phyloP scores from a whole-genome alignment of 73 alveolate genomes.

The Symbiodinium natans region DNA sequence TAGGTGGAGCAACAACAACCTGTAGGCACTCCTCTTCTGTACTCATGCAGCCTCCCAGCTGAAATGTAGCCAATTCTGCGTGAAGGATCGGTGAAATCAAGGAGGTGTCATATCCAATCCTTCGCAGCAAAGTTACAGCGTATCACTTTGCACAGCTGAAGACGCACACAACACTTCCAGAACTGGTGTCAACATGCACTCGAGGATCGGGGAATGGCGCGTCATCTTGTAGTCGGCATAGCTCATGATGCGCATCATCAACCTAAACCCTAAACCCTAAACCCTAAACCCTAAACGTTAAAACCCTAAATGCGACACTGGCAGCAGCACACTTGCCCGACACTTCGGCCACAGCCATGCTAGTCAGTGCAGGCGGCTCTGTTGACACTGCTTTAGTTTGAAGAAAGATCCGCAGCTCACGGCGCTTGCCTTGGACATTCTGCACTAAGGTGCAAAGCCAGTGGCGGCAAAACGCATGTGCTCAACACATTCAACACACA shows the following conservation, averaged over 20 bases:
- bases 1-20: too few species aligned
- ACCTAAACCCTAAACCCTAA: neutral
- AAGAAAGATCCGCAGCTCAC: slow-evolving; percentile 81
- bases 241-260: slow-evolving; percentile 86
- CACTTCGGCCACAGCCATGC: too few species aligned
- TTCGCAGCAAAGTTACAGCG: neutral
- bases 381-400: slow-evolving; percentile 81
- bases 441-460: too few species aligned
- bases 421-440: slow-evolving; percentile 12
- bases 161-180: too few species aligned
- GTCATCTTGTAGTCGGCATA: slow-evolving; percentile 91
- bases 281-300: neutral
- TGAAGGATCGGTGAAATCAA: slow-evolving; percentile 70
- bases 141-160: too few species aligned
- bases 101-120: slow-evolving; percentile 74
- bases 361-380: slow-evolving; percentile 19
- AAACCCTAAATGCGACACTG: too few species aligned
- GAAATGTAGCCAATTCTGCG: slow-evolving; percentile 77
- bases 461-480: too few species aligned
- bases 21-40: too few species aligned
- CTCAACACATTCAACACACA: too few species aligned
- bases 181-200: neutral
- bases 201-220: slow-evolving; percentile 82
- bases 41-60: slow-evolving; percentile 25
- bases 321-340: too few species aligned